phyloP scores from a whole-genome alignment of 1,284 basidiomycete species.

The Boletellus deceptivus region DNA sequence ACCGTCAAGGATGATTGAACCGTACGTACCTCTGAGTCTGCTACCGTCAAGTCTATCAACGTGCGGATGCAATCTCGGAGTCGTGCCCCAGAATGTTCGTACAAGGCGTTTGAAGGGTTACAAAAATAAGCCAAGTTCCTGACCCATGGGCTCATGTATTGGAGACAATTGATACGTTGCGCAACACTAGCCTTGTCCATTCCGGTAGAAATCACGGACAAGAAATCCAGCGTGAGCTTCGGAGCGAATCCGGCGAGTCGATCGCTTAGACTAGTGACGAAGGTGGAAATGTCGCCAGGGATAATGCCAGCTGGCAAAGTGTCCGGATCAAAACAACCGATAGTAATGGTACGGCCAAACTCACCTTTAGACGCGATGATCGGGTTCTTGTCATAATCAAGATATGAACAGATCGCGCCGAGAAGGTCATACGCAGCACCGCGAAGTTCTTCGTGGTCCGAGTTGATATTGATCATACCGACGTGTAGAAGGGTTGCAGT shows the following conservation, averaged over 20 bases:
- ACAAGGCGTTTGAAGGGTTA: conserved; percentile 62
- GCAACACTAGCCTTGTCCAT: conserved; percentile 53
- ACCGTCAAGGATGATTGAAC: not conserved
- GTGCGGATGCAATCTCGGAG: conserved; percentile 77
- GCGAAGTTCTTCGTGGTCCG: conserved; percentile 73
- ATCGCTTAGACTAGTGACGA: conserved; percentile 67
- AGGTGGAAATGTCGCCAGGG: conserved; percentile 67
- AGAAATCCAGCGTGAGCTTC: conserved; percentile 81
- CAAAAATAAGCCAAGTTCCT: conserved; percentile 73
- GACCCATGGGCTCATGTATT: conserved; percentile 86
- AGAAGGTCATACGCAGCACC: conserved; percentile 76
- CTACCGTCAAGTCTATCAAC: conserved; percentile 71
- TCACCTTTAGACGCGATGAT: conserved; percentile 68
- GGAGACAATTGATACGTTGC: conserved; percentile 69
- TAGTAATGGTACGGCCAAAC: conserved; percentile 16
- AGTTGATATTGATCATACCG: conserved; percentile 74
- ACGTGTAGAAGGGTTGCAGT: conserved; percentile 82
- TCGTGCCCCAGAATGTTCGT: conserved; percentile 67
- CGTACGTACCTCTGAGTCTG: conserved; percentile 61
- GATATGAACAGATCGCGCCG: conserved; percentile 72
- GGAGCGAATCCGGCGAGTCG: conserved; percentile 71
- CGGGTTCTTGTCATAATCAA: conserved; percentile 72
- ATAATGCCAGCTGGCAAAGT: conserved; percentile 59
- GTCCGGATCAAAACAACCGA: conserved; percentile 9
- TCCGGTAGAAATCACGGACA: conserved; percentile 74